phyloP scores from a whole-genome alignment of 164 flowering plant genomes.

The Berberis thunbergii region DNA sequence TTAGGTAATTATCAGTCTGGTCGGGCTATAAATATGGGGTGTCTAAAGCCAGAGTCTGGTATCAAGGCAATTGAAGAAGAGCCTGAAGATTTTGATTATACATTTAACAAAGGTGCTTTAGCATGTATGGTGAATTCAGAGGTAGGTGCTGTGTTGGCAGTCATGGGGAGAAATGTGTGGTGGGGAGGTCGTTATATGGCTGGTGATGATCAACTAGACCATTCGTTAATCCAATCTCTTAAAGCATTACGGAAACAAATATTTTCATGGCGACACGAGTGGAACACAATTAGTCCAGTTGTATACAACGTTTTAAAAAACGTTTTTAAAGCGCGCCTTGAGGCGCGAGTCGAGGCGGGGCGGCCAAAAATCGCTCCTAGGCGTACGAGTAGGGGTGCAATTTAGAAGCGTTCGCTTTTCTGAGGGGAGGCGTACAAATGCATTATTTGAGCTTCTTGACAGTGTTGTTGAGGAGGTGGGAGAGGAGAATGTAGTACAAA shows the following conservation, averaged over 20 bases:
- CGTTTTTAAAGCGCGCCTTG: too few relatives aligned
- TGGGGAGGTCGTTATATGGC: not conserved
- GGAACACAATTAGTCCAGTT: not conserved
- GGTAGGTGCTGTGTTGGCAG: not conserved
- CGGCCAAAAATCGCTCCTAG: too few relatives aligned
- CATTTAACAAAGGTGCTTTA: not conserved
- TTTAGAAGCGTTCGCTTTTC: too few relatives aligned
- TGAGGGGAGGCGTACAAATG: too few relatives aligned
- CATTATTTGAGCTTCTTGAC: too few relatives aligned
- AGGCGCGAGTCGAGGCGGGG: too few relatives aligned
- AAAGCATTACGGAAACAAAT: not conserved
- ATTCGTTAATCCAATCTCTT: not conserved
- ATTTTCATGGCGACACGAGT: not conserved
- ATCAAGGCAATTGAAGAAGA: not conserved
- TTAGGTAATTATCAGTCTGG: not conserved
- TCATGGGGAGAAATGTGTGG: not conserved
- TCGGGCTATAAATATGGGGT: not conserved
- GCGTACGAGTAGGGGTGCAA: too few relatives aligned
- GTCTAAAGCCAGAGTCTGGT: not conserved
- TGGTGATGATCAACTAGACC: not conserved
- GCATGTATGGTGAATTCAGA: not conserved
- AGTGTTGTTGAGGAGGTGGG: too few relatives aligned
- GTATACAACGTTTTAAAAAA: too few relatives aligned
- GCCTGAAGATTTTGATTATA: not conserved
- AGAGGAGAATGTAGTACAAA: too few relatives aligned